Evolutionary conservation across 1,139 yeast genomes (phyloP), one percentile per base, ranked within the genome.

Genomic region (Sugiyamaella grinbergsii): DNA sequence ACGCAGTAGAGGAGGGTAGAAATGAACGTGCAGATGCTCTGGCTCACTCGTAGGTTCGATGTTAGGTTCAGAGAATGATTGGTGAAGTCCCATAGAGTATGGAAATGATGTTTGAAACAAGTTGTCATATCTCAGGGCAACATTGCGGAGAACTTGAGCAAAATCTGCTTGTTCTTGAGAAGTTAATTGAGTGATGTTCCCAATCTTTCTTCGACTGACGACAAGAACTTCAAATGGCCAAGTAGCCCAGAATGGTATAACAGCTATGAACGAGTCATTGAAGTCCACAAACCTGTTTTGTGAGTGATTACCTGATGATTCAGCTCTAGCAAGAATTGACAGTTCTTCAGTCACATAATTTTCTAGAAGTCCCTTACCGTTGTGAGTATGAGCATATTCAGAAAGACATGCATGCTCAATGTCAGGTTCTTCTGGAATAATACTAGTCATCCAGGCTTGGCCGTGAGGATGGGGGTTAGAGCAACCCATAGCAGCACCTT

Each of bases 401-500:
- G 66, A 65, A 74, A 84, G 73, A 51, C 79, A 76, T 6, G 65
- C 67, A 49, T 82, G 70, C 64, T 85, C 91, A 47, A 74, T 71
- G 31, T 73, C 73, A n/a, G 85, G 87, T 67, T 84, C 91, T 34
- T 81, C 80, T 6, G 93, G 93, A 6, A 83, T 70, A 10, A 75
- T 68, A 58, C 80, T 84, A 49, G 85, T 74, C 67, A 86, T 80
- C 93, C 93, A 85, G 7, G 86, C 89, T 69, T 85, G 93, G 20
- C 76, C 75, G 55, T 85, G 93, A 11, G 91, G 91, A 65, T 85
- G 93, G 2, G 90, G 86, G 62, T 85, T 85, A 1, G 90, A 83
- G 62, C 91, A 85, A 33, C 93, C 91, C 93, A 85, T 85, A 5
- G 87, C 86, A 46, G 81, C 74, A 24, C 93, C 93, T 69, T 84